These are phyloP conservation scores for Pharus latifolius DNA, from an alignment of 176 grass and related monocot genomes.

Conservation along the genomic window DNA sequence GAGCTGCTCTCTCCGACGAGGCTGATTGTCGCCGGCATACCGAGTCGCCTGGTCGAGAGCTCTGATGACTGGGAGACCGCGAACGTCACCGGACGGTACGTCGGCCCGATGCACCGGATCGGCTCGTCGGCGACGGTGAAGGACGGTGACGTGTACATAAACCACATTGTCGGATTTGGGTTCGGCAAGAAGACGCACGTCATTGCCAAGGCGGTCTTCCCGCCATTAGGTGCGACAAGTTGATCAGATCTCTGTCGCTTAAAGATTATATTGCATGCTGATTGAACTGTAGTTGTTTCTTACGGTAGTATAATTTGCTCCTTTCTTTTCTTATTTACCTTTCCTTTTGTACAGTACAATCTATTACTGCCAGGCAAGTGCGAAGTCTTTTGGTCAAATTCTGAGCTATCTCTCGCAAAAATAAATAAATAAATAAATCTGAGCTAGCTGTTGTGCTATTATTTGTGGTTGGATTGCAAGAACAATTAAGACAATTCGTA, in stretches of 20 bases:
- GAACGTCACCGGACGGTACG: conserved; percentile 35
- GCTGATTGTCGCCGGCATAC: conserved; percentile 56
- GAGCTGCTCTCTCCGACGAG: conserved; percentile 61
- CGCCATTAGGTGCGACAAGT: not conserved
- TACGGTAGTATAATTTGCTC: too few species aligned
- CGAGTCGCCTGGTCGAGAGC: conserved; percentile 67
- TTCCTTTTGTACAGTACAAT: too few species aligned
- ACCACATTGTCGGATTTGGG: conserved; percentile 63
- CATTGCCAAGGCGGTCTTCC: conserved; percentile 62
- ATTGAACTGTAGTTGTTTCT: too few species aligned
- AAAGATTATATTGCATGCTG: too few species aligned
- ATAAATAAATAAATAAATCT: too few species aligned
- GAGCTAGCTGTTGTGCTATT: too few species aligned
- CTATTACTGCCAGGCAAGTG: too few species aligned
- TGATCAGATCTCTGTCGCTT: not conserved
- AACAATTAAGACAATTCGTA: too few species aligned
- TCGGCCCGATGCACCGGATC: conserved; percentile 58
- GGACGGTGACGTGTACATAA: conserved; percentile 82
- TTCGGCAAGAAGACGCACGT: conserved; percentile 64
- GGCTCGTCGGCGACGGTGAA: conserved; percentile 68
- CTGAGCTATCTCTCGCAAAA: too few species aligned
- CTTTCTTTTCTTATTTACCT: too few species aligned
- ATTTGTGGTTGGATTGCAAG: too few species aligned
- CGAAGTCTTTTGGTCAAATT: too few species aligned
- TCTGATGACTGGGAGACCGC: conserved; percentile 76